Base-by-base conservation (phyloP, 306 rosid genomes). In the Mucuna pruriens region DNA sequence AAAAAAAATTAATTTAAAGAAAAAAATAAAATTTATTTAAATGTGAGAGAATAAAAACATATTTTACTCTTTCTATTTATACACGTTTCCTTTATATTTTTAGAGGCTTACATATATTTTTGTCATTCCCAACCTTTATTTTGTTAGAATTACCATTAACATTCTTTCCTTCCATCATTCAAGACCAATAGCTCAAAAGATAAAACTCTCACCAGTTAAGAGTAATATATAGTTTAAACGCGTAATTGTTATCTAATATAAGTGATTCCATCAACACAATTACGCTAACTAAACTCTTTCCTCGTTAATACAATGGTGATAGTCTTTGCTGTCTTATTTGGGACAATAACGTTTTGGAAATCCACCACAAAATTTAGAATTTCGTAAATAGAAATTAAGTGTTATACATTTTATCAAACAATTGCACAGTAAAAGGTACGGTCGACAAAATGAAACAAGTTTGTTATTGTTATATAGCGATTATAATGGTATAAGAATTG, bases 121-220 rank as follows among this genome's bases (percentile, higher is more conserved):
- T n/a, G n/a, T n/a, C n/a, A n/a, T n/a, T n/a, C n/a, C n/a, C n/a
- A n/a, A n/a, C n/a, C n/a, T n/a, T n/a, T n/a, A n/a, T n/a, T n/a
- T n/a, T n/a, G n/a, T n/a, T n/a, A n/a, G n/a, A n/a, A n/a, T n/a
- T n/a, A n/a, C n/a, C n/a, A n/a, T n/a, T n/a, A n/a, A n/a, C n/a
- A n/a, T n/a, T n/a, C n/a, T n/a, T n/a, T n/a, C n/a, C n/a, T n/a
- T n/a, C n/a, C n/a, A n/a, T n/a, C n/a, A n/a, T n/a, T n/a, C n/a
- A n/a, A n/a, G n/a, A n/a, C n/a, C n/a, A n/a, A n/a, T n/a, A n/a
- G n/a, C n/a, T n/a, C n/a, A n/a, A n/a, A n/a, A n/a, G n/a, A n/a
- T n/a, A n/a, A n/a, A n/a, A n/a, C n/a, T n/a, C n/a, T n/a, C n/a
- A 70, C 84, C 86, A 9, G 42, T 81, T 13, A 63, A 44, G 62